Base-by-base conservation (phyloP, 176 grass and related monocot genomes). In the Themeda triandra region DNA sequence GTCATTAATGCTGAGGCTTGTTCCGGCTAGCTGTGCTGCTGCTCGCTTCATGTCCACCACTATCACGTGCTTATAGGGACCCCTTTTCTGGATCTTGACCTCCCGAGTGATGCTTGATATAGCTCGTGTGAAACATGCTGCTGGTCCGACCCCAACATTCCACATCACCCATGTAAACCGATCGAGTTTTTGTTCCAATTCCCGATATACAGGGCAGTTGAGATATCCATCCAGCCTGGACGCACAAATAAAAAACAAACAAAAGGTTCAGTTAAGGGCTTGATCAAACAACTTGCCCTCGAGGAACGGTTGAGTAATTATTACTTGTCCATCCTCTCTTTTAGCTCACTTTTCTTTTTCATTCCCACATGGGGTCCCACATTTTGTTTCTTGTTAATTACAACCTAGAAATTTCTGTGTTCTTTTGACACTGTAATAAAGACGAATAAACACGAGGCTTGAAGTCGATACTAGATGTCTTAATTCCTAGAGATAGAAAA, bases 51-150 rank as follows among this genome's bases (percentile, higher is more conserved):
- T 29, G 21, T 74, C 58, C 21, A 84, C 68, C 21, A 84, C 31
- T 73, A 88, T 84, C 0, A 84, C 32, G 19, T 0, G 4, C 1
- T 88, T 13, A 2, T 10, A 83, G 1, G 4, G 4, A 0, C 21
- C 14, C 6, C 0, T 0, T 0, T 0, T 0, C 2, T 29, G 0
- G 3, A 7, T 8, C 0, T 0, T 0, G 23, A 0, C 0, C 1
- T 69, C 70, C 0, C 1, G 1, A 15, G 0, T 1, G 5, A 88
- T 24, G 40, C 12, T 18, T 65, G 73, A 51, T 2, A 88, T 40
- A 35, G 54, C 21, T 21, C 25, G 41, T 5, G 25, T 56, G 67
- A 84, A 88, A n/a, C 75, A 66, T 14, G 5, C 5, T 1, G 15
- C 9, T 0, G 86, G 19, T 46, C 67, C 75, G 0, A 83, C 39